Base-by-base conservation (phyloP, 345 rosid genomes). In the Rhodomyrtus tomentosa region DNA sequence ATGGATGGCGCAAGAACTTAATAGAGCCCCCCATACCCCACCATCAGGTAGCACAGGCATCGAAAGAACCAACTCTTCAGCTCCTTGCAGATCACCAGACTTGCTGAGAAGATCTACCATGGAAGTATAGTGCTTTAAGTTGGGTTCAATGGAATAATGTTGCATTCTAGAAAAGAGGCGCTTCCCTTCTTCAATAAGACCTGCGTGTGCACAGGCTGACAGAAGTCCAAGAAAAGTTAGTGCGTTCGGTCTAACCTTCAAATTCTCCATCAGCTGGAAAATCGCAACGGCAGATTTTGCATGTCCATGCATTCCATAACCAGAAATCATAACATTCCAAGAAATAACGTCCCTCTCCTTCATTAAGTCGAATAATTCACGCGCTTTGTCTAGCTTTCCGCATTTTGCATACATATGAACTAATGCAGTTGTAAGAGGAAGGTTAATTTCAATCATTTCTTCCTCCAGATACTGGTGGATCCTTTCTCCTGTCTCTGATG, bases 301-400 rank as follows among this genome's bases (percentile, higher is more conserved):
- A 81, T 93, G 87, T 86, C 95, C 95, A 85, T 93, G 93, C 88
- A 90, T 89, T 55, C 92, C 98, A 53, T 91, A 94, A 18, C 92
- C 93, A 84, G 93, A 91, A 40, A 92, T 94, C 95, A 94, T 93
- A 55, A 90, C 95, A 79, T 94, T 94, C 94, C 95, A 94, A 79
- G 90, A 92, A 56, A 94, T 85, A 5, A 73, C 82, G 85, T 93
- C 98, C 84, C 89, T 92, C 42, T 89, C 90, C 38, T 88, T 86
- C 87, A 90, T 87, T 25, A 87, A 88, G 84, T 89, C 58, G 45
- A 94, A 93, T 82, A 94, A 55, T 32, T 91, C 88, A 86, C 93
- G 84, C 4, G 93, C 89, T 86, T 90, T 90, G 55, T 90, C 90
- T 42, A 91, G 91, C 22, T 91, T 89, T 52, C 98, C 95, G n/a